Percentiles rank a stretch among this genome's conserved stretches.
phyloP scores from a whole-genome alignment of 345 rosid species.

The Syzygium aromaticum region DNA sequence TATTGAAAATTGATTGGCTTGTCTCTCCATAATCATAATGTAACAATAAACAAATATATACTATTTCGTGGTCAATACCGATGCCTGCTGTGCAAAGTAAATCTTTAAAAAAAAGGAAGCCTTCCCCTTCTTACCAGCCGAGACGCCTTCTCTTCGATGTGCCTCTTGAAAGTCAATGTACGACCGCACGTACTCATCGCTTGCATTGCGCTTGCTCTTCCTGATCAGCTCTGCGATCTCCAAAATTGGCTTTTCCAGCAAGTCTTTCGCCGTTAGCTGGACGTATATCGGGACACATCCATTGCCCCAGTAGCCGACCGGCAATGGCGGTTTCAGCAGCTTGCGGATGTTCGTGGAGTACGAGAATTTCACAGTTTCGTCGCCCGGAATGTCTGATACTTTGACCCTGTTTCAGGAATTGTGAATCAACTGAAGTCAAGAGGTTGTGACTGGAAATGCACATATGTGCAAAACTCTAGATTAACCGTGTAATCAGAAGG shows the following conservation, averaged over 20 bases:
- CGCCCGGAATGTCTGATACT: slow-evolving; percentile 26
- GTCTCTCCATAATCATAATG: not conserved
- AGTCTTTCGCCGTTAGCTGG: slow-evolving; percentile 36
- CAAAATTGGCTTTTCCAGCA: slow-evolving; percentile 62
- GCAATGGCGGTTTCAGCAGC: slow-evolving; percentile 54
- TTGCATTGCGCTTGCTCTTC: slow-evolving; percentile 61
- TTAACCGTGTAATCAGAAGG: not conserved
- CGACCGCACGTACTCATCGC: slow-evolving; percentile 60
- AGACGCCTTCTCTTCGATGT: slow-evolving; percentile 34
- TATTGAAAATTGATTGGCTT: not conserved
- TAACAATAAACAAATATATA: too few species aligned
- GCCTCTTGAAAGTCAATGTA: slow-evolving; percentile 66
- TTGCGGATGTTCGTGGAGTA: slow-evolving; percentile 59
- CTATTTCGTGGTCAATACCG: too few species aligned
- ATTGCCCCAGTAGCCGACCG: slow-evolving; percentile 77
- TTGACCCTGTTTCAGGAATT: not conserved
- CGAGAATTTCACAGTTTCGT: slow-evolving; percentile 52
- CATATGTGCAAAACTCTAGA: not conserved
- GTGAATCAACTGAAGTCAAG: not conserved
- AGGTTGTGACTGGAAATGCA: accelerated
- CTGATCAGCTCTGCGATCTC: slow-evolving; percentile 58
- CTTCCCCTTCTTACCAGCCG: slow-evolving; percentile 8
- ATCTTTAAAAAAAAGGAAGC: not conserved
- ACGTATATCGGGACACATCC: slow-evolving; percentile 77
- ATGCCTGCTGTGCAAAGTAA: too few species aligned